phyloP scores from a whole-genome alignment of 768 basidiomycete genomes.

The Kwoniella mangroviensis region DNA sequence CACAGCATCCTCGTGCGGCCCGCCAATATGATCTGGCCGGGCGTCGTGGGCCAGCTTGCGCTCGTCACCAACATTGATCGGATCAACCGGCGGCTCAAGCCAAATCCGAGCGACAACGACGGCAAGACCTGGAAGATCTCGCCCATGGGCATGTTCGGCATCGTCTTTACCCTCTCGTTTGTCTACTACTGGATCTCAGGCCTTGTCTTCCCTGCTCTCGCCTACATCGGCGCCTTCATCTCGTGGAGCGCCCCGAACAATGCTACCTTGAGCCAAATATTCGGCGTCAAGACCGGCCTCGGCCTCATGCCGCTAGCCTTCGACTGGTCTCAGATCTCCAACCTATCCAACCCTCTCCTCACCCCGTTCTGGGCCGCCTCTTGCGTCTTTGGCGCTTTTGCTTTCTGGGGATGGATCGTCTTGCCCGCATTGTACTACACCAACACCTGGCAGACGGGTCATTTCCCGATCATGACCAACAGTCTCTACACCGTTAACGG shows the following conservation, averaged over 20 bases:
- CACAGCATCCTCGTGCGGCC: background rate
- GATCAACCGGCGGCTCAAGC: background rate
- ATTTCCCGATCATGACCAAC: conserved; percentile 3
- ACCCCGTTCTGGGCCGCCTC: background rate
- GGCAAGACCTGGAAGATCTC: background rate
- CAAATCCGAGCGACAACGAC: background rate
- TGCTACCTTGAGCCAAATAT: conserved; percentile 1
- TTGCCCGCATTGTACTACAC: background rate
- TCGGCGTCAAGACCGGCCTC: background rate
- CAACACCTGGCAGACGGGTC: conserved; percentile 1
- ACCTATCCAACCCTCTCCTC: conserved; percentile 3
- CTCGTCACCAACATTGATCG: background rate
- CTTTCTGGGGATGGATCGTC: background rate
- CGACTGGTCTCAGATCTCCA: conserved; percentile 5
- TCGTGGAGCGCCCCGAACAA: background rate
- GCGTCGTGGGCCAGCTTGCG: background rate
- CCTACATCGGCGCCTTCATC: conserved; percentile 2
- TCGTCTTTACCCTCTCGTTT: background rate
- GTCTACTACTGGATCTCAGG: background rate
- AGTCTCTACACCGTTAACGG: background rate
- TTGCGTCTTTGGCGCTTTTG: conserved; percentile 1
- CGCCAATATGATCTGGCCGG: background rate
- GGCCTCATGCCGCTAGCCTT: background rate
- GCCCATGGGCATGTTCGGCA: background rate
- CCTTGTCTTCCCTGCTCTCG: background rate